Evolutionary conservation across 2,329 filamentous ascomycete species (phyloP).

Genomic region (Graphiopsis chlorocephala): DNA sequence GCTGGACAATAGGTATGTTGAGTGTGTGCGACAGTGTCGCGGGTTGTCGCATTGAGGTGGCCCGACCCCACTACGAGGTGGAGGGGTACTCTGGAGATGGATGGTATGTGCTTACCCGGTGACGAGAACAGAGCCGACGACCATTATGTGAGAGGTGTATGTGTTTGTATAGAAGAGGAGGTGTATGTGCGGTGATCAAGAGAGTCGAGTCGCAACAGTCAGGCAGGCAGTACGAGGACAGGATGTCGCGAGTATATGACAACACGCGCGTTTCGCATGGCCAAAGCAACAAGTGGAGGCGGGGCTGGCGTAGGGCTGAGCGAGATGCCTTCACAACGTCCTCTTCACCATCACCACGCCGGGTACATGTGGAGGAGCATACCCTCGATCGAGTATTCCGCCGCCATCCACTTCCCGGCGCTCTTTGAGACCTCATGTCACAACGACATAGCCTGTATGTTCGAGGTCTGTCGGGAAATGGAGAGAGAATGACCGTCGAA

Average conservation of each 20-base stretch:
- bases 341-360: constrained; percentile 1
- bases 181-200: not conserved
- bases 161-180: not conserved
- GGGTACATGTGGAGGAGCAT: constrained; percentile 12
- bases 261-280: constrained; percentile 9
- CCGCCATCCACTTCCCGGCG: constrained; percentile 13
- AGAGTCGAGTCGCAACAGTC: constrained; percentile 1
- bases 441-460: not conserved
- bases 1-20: not conserved
- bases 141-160: constrained; percentile 18
- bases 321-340: not conserved
- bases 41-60: not conserved
- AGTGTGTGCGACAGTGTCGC: not conserved
- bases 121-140: constrained; percentile 24
- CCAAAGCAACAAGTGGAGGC: not conserved
- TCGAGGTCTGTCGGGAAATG: not conserved
- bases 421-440: not conserved
- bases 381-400: not conserved
- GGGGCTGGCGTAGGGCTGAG: not conserved
- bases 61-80: not conserved
- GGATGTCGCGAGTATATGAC: constrained; percentile 1
- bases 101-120: constrained; percentile 18
- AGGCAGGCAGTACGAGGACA: not conserved
- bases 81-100: not conserved
- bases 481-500: not conserved